Percentiles rank a stretch among this genome's conserved stretches.
Evolutionary conservation across 192 early-diverging fungal genomes (phyloP).

Genomic region (Podila verticillata): DNA sequence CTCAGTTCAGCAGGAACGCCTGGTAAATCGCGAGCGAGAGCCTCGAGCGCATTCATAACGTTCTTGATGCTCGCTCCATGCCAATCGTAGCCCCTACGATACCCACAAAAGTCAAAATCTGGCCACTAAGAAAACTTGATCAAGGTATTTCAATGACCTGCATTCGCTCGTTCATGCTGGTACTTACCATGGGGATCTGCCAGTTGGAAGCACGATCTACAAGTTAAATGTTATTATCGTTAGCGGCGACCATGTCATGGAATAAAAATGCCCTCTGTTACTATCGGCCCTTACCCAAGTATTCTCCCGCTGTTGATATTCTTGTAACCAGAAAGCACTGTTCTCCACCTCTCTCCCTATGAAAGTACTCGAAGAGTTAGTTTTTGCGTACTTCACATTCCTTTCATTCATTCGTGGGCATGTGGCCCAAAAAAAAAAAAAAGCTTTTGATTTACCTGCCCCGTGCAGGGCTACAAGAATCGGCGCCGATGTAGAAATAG

Average conservation of each 20-base stretch:
- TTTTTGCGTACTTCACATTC: background rate
- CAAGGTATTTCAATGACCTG: too few species aligned
- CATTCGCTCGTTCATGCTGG: too few species aligned
- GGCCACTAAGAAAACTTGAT: background rate
- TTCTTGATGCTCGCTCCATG: constrained; percentile 76
- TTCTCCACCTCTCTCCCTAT: constrained; percentile 61
- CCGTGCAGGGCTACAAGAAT: constrained; percentile 78
- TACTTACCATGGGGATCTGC: constrained; percentile 72
- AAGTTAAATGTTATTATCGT: too few species aligned
- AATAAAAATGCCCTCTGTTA: background rate
- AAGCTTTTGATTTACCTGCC: constrained; percentile 53
- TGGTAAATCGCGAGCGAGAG: constrained; percentile 53
- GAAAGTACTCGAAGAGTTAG: background rate
- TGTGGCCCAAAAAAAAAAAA: too few species aligned
- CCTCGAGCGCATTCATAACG: constrained; percentile 62
- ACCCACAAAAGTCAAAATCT: background rate
- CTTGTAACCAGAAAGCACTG: constrained; percentile 67
- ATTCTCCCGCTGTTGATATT: constrained; percentile 62
- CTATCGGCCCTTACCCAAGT: constrained; percentile 71
- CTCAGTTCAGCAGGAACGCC: constrained; percentile 59
- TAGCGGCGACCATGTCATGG: too few species aligned
- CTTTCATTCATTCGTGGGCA: background rate
- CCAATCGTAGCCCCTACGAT: constrained; percentile 78
- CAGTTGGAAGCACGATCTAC: constrained; percentile 74
- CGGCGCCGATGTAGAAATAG: constrained; percentile 45